phyloP scores from a whole-genome alignment of 1,284 basidiomycete genomes.

The Cryptococcus amylolentus region DNA sequence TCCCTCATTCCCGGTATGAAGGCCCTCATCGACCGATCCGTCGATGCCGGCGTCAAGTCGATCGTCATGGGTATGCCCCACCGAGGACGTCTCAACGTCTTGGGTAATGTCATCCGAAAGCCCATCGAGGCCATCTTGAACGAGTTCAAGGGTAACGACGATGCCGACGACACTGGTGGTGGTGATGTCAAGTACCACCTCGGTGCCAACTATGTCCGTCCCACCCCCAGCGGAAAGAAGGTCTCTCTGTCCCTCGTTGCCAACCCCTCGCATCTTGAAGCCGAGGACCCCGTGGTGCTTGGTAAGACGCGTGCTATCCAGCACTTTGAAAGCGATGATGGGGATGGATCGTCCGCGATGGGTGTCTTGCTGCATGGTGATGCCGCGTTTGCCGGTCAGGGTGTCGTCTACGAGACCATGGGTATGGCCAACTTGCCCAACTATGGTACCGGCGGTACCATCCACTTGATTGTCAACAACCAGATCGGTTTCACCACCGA shows the following conservation, averaged over 20 bases:
- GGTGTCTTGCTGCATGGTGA: slow-evolving; percentile 95
- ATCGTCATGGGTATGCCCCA: slow-evolving; percentile 99
- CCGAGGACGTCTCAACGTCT: slow-evolving; percentile 94
- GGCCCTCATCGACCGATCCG: slow-evolving; percentile 95
- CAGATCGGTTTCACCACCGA: slow-evolving; percentile 99
- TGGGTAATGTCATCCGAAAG: slow-evolving; percentile 98
- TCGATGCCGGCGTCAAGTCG: slow-evolving; percentile 91
- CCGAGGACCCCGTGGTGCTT: slow-evolving; percentile 94
- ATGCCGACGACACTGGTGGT: slow-evolving; percentile 71
- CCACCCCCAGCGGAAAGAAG: slow-evolving; percentile 96
- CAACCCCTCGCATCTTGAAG: slow-evolving; percentile 97
- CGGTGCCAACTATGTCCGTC: slow-evolving; percentile 97
- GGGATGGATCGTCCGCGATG: slow-evolving; percentile 76
- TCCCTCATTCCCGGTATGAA: slow-evolving; percentile 99
- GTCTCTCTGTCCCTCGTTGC: slow-evolving; percentile 96
- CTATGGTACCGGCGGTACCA: slow-evolving; percentile 97
- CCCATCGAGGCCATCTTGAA: slow-evolving; percentile 97
- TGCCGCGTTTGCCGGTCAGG: slow-evolving; percentile 97
- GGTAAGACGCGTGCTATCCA: slow-evolving; percentile 97
- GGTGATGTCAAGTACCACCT: slow-evolving; percentile 99
- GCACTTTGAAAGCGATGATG: slow-evolving; percentile 86
- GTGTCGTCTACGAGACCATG: slow-evolving; percentile 99
- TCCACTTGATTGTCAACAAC: slow-evolving; percentile 99
- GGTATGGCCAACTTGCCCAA: slow-evolving; percentile 93
- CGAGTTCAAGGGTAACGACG: slow-evolving; percentile 76